Conservation (phyloP, 108 stramenopile species). For the Skeletonema potamos region DNA sequence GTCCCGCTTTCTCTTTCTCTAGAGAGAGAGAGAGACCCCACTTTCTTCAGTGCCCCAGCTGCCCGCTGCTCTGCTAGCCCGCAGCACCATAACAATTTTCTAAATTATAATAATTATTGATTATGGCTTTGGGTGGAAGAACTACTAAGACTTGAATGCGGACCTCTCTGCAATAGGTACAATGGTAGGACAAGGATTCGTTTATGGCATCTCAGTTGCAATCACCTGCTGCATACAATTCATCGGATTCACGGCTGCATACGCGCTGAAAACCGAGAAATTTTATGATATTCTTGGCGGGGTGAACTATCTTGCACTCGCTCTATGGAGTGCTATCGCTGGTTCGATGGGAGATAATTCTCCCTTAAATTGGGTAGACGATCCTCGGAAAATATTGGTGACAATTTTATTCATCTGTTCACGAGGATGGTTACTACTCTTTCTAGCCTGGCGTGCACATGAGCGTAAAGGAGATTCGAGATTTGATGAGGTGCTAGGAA, state of each 20-base stretch:
- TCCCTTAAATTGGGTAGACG: conserved; percentile 22
- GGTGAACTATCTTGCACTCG: conserved; percentile 55
- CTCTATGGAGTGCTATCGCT: conserved; percentile 32
- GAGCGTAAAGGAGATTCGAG: conserved; percentile 65
- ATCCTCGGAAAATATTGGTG: conserved; percentile 34
- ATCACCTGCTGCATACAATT: conserved; percentile 56
- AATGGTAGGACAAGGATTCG: conserved; percentile 24
- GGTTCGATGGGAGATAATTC: conserved; percentile 3
- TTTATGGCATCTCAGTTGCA: conserved; percentile 42
- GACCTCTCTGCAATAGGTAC: background rate
- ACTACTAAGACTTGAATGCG: too few relatives aligned
- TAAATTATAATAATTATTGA: too few relatives aligned
- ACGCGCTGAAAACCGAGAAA: conserved; percentile 53
- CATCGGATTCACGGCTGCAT: conserved; percentile 53
- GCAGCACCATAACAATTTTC: too few relatives aligned
- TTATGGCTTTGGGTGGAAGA: too few relatives aligned
- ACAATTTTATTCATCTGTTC: conserved; percentile 55
- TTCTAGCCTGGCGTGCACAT: conserved; percentile 71
- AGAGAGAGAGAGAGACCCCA: too few relatives aligned
- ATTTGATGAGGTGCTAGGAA: conserved; percentile 62
- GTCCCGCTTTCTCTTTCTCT: too few relatives aligned
- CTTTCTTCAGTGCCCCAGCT: too few relatives aligned
- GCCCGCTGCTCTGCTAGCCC: too few relatives aligned
- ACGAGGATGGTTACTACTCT: conserved; percentile 60
- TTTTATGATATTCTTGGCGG: conserved; percentile 76